A percentile compares a stretch with the other conserved stretches of the same genome.
Conservation (phyloP, 495 filamentous ascomycete genomes). For the Tuber brumale region DNA sequence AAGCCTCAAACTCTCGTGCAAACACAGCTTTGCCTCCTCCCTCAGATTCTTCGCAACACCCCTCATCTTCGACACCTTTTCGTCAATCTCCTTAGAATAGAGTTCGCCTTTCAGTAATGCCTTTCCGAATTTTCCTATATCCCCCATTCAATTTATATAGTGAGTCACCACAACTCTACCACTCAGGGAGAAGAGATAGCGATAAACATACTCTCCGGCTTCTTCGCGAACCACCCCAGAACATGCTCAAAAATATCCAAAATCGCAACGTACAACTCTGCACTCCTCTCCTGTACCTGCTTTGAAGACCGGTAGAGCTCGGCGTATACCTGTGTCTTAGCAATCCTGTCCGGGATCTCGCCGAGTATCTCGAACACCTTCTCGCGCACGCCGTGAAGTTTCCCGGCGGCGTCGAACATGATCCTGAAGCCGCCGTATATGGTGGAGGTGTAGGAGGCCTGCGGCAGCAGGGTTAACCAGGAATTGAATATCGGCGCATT, state of each 20-base stretch:
- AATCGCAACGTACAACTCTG: neutral
- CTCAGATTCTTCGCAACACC: neutral
- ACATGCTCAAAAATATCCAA: neutral
- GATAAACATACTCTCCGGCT: neutral
- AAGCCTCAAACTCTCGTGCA: neutral
- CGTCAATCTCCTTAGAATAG: neutral
- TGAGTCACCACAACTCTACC: neutral
- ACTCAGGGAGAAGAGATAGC: neutral
- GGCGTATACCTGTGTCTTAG: neutral
- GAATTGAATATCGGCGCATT: neutral
- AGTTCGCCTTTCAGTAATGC: neutral
- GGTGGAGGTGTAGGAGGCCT: neutral
- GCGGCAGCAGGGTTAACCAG: neutral
- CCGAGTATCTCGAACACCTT: slow-evolving; percentile 2
- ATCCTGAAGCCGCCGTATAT: neutral
- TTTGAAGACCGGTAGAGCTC: neutral
- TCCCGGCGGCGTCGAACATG: neutral
- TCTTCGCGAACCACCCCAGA: neutral
- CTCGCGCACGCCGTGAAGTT: neutral
- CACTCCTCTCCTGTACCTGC: neutral
- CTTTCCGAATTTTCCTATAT: neutral
- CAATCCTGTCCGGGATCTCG: neutral
- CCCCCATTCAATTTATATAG: neutral
- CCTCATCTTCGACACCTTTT: neutral
- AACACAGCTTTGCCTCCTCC: neutral